Evolutionary conservation across 169 alveolate species (phyloP).

Genomic region (Haemoproteus tartakovskyi): DNA sequence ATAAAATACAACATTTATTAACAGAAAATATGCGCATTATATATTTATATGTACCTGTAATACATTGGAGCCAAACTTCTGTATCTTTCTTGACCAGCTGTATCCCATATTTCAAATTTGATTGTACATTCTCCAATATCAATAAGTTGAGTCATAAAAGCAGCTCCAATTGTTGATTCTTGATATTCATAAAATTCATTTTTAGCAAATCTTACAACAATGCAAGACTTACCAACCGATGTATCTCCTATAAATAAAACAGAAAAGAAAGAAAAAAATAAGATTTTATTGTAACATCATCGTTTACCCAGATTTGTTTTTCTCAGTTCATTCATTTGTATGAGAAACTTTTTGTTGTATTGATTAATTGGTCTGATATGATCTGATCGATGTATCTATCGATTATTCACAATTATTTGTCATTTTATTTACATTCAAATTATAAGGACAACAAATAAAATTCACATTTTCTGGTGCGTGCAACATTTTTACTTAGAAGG

Average conservation of each 20-base stretch:
- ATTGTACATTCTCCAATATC: slow-evolving; percentile 77
- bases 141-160: slow-evolving; percentile 86
- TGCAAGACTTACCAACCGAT: slow-evolving; percentile 90
- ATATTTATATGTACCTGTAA: slow-evolving; percentile 81
- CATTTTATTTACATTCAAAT: no score
- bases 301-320: no score
- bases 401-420: no score
- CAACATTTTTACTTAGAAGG: no score
- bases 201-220: slow-evolving; percentile 83
- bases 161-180: slow-evolving; percentile 92
- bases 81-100: slow-evolving; percentile 91
- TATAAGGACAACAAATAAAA: no score
- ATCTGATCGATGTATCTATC: no score
- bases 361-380: no score
- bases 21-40: neutral
- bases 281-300: no score
- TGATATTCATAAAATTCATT: slow-evolving; percentile 84
- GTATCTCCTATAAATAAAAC: slow-evolving; percentile 91
- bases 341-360: no score
- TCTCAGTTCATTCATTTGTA: no score
- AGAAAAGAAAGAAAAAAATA: no score
- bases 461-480: no score
- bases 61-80: slow-evolving; percentile 85
- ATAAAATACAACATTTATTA: neutral
- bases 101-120: slow-evolving; percentile 91